A percentile compares a stretch with the other conserved stretches of the same genome.
phyloP scores from a whole-genome alignment of 2,329 filamentous ascomycete genomes.

The Penicillium sp. region DNA sequence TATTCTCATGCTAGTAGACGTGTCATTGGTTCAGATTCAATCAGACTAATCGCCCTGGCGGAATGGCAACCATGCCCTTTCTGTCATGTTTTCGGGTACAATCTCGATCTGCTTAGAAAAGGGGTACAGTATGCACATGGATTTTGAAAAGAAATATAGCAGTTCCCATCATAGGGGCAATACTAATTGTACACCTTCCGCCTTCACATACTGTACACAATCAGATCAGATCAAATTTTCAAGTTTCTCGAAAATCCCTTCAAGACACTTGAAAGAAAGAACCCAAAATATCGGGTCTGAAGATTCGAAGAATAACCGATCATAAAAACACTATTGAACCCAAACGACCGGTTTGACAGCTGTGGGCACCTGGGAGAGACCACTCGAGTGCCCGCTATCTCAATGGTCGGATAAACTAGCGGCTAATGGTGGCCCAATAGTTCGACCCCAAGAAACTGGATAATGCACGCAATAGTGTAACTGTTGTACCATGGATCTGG shows the following conservation, averaged over 20 bases:
- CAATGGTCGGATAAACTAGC: constrained; percentile 24
- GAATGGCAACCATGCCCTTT: constrained; percentile 14
- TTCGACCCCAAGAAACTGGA: constrained; percentile 17
- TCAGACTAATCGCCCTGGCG: constrained; percentile 14
- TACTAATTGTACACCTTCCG: neutral
- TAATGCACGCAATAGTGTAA: constrained; percentile 20
- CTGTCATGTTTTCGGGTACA: neutral
- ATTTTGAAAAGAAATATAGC: neutral
- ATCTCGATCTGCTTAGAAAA: neutral
- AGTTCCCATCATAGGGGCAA: neutral
- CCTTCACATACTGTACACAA: neutral
- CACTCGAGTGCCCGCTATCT: neutral
- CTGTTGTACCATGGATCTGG: constrained; percentile 22
- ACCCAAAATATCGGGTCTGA: neutral
- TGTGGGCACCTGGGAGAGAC: neutral
- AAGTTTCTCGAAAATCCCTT: neutral
- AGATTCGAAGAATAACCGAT: neutral
- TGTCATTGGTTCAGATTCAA: constrained; percentile 10
- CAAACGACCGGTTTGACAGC: constrained; percentile 30
- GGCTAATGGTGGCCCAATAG: constrained; percentile 31
- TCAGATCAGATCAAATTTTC: neutral
- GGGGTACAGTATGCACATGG: neutral
- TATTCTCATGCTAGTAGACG: constrained; percentile 1
- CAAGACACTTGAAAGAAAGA: neutral
- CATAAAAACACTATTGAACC: constrained; percentile 24